phyloP scores from a whole-genome alignment of 106 monocot genomes.

The Platanthera guangdongensis region DNA sequence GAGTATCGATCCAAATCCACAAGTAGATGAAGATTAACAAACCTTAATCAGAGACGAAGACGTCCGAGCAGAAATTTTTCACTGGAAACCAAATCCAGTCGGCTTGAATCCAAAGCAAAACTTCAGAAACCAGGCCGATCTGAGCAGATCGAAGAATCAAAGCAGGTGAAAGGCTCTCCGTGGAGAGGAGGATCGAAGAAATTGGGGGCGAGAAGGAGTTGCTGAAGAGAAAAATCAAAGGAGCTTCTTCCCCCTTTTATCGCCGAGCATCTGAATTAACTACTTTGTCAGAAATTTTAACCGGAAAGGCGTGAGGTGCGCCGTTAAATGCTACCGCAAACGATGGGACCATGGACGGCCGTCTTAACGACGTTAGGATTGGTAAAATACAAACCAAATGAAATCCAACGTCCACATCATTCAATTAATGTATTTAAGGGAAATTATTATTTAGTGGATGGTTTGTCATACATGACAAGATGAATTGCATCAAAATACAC shows the following conservation, averaged over 20 bases:
- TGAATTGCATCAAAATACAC: too few species aligned
- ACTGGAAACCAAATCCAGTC: not conserved
- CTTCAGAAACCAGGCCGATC: not conserved
- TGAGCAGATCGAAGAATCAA: not conserved
- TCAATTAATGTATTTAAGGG: too few species aligned
- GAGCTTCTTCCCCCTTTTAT: not conserved
- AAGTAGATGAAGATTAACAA: not conserved
- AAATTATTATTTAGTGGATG: too few species aligned
- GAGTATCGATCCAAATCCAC: not conserved
- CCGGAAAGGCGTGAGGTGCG: not conserved
- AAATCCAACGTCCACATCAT: too few species aligned
- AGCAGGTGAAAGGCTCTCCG: not conserved
- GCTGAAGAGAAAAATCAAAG: not conserved
- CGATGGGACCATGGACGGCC: not conserved
- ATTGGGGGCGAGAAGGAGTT: not conserved
- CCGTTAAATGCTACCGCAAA: not conserved
- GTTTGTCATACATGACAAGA: too few species aligned
- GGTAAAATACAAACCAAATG: too few species aligned
- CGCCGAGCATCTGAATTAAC: not conserved
- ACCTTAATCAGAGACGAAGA: not conserved
- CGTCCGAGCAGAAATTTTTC: not conserved
- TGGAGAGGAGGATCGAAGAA: not conserved
- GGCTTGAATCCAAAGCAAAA: not conserved
- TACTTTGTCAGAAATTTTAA: not conserved
- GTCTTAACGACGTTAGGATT: not conserved